Base-by-base conservation (phyloP, 179 eudicot genomes). In the Spinacia oleracea region DNA sequence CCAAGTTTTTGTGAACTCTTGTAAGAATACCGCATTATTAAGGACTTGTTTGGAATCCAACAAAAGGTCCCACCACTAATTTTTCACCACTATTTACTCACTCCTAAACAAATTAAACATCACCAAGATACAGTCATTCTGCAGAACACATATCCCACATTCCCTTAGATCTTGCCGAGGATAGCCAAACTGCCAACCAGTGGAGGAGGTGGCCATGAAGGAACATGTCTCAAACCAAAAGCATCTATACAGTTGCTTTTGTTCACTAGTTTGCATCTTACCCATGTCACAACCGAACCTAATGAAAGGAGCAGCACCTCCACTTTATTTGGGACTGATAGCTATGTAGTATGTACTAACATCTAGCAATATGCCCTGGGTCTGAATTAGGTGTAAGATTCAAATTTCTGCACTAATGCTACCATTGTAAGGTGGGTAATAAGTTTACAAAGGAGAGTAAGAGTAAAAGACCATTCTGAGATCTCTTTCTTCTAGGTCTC, bases 401-500 rank as follows among this genome's bases (percentile, higher is more conserved):
- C 70, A 50, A 53, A 25, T 3, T 14, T 21, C 14, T 38, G 43
- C 38, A 34, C 38, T 43, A 21, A n/a, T 51, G 15, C 27, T 55
- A 18, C 42, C 42, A 56, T 31, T 15, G 58, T 3, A 48, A 72
- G 8, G 2, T 15, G n/a, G 20, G 12, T 62, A 5, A 1, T 38
- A 62, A 58, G 20, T 38, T 56, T 20, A 27, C 23, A 42, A 77
- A 75, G 69, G 35, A 45, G 73, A 72, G 53, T 62, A 35, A 45
- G 69, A 78, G 43, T 72, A 27, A 31, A 32, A 72, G 46, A 93
- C 99, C 94, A 93, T 83, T 84, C 95, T 89, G 58, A 93, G 90
- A 86, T 96, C 97, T 89, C 94, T 87, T 77, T 90, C 92, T 68
- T 96, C 96, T 81, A 96, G 85, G 75, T 80, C 88, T 74, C 89